Evolutionary conservation across 202 grass and related monocot species (phyloP), one percentile per base, ranked within the genome.

Genomic region (Saccharum hybrid): DNA sequence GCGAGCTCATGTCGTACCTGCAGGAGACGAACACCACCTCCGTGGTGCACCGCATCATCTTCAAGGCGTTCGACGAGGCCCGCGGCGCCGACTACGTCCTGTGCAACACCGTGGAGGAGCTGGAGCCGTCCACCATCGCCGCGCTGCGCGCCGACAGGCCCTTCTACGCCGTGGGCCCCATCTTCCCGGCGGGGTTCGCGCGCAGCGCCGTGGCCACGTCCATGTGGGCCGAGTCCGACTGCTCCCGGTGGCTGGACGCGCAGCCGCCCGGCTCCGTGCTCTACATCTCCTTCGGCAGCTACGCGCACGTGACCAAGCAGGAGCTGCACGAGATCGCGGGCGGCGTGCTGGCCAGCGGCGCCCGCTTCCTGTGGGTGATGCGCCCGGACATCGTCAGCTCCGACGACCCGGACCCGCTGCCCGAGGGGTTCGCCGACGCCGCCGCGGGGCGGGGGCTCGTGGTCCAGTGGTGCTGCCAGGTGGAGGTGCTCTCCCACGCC

Each of bases 271-370:
- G 59, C 1, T 97, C 94, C 28, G 94, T 97, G 6, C 79, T 97
- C 11, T 97, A 97, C 78, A 40, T 90, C 42, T 97, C 94, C 12
- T 97, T 97, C 67, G 94, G 94, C 31, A 97, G 91, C 88, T 86
- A 87, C 59, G 84, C 86, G 37, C 88, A 89, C 45, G 63, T 90
- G 2, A 88, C 83, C 12, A 49, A 72, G 36, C 18, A 5, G 13
- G 94, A 93, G 64, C 80, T 97, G 2, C 65, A 71, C 30, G 83
- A 91, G 83, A 97, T 97, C 39, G 91, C 94, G 0, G 31, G 63
- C 14, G 94, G 94, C 3, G 67, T 97, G 46, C 63, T 93, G 21
- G 56, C 71, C 73, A 91, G 91, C 74, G 72, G 81, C 77, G 77
- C 49, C 6, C 75, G 88, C 46, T 96, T 96, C 61, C 13, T 96